These are phyloP conservation scores for Aspergillus udagawae DNA, from an alignment of 2,329 filamentous ascomycete species.

Conservation along the genomic window DNA sequence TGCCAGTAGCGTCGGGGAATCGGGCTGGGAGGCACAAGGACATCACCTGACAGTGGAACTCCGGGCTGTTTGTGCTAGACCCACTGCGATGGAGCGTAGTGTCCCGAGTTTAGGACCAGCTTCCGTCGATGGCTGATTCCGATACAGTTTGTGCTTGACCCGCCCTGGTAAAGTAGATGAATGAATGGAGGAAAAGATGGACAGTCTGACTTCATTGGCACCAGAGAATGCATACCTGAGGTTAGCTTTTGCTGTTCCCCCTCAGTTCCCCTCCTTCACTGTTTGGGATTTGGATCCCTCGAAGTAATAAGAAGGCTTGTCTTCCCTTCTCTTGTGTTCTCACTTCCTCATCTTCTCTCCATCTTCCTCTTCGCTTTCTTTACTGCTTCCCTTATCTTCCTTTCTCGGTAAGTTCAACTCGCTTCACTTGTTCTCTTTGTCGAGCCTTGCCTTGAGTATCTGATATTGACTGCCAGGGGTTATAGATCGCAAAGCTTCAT, in stretches of 20 bases:
- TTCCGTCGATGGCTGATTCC: neutral
- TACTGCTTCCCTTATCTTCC: neutral
- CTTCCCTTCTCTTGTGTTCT: slow-evolving; percentile 1
- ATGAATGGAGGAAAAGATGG: neutral
- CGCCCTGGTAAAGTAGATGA: too few species aligned
- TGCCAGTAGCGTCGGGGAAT: neutral
- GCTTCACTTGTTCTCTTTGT: neutral
- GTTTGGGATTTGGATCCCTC: neutral
- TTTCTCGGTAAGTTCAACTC: neutral
- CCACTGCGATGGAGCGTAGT: neutral
- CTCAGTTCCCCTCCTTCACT: neutral
- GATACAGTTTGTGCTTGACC: neutral
- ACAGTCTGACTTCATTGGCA: neutral
- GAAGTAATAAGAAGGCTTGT: neutral
- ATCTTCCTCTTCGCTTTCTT: neutral
- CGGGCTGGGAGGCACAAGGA: neutral
- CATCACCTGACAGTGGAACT: neutral
- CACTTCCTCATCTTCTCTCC: slow-evolving; percentile 1
- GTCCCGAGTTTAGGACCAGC: neutral
- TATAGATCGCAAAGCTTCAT: neutral
- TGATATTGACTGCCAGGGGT: neutral
- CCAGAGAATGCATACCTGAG: neutral
- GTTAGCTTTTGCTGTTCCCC: neutral
- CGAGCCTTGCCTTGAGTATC: neutral
- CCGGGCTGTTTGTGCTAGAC: neutral